These are phyloP conservation scores for Rhypophila decipiens DNA, from an alignment of 495 filamentous ascomycete genomes.

Conservation along the genomic window DNA sequence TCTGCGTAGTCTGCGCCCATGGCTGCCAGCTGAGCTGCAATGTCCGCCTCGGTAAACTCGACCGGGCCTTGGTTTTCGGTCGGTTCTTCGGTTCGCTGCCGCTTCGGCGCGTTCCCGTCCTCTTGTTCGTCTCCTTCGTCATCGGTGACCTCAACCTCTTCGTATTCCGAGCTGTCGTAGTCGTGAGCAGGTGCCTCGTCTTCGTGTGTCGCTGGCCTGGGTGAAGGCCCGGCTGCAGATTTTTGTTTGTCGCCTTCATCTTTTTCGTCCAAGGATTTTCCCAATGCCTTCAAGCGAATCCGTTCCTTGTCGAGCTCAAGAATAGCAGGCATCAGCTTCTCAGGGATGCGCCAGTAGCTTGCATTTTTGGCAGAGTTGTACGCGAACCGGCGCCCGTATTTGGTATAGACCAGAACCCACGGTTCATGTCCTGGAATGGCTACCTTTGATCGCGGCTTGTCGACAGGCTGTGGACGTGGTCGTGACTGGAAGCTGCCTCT, in stretches of 20 bases:
- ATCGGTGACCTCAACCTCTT: slow-evolving; percentile 84
- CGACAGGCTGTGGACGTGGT: slow-evolving; percentile 57
- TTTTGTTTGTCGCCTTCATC: slow-evolving; percentile 1
- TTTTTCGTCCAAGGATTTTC: neutral
- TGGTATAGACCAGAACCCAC: slow-evolving; percentile 93
- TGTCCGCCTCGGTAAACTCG: slow-evolving; percentile 93
- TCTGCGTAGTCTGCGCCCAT: slow-evolving; percentile 73
- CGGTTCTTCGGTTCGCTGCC: slow-evolving; percentile 57
- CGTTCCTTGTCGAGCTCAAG: slow-evolving; percentile 59
- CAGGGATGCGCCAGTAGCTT: slow-evolving; percentile 89
- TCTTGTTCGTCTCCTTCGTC: slow-evolving; percentile 45
- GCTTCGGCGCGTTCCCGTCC: slow-evolving; percentile 54
- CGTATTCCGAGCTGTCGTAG: slow-evolving; percentile 59
- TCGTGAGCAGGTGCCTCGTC: slow-evolving; percentile 12
- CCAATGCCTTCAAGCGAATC: slow-evolving; percentile 40
- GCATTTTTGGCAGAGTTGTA: slow-evolving; percentile 76
- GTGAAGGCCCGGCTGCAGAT: neutral
- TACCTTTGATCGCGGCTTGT: slow-evolving; percentile 76
- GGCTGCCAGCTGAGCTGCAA: slow-evolving; percentile 80
- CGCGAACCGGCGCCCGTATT: slow-evolving; percentile 78
- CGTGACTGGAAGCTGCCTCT: slow-evolving; percentile 47
- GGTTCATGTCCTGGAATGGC: slow-evolving; percentile 72
- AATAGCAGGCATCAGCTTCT: slow-evolving; percentile 74
- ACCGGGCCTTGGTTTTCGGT: slow-evolving; percentile 50
- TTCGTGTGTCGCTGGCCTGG: neutral